Conservation (phyloP, 2,329 filamentous ascomycete species). For the Balansia obtecta region DNA sequence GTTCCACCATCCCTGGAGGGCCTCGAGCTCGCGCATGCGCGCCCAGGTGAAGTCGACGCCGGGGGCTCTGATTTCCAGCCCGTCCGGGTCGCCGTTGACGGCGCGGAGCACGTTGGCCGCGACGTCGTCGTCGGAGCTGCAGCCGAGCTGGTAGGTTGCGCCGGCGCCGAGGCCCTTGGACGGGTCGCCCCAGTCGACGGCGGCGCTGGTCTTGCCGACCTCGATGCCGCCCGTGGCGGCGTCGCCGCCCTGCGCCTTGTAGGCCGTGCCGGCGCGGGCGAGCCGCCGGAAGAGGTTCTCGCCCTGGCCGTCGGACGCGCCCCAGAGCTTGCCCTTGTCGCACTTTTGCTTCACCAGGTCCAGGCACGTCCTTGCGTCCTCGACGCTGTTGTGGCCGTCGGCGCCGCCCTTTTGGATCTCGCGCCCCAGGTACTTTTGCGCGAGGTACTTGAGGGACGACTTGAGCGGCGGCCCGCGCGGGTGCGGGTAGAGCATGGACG, state of each 20-base stretch:
- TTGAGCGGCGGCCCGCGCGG: conserved; percentile 81
- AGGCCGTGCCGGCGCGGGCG: conserved; percentile 46
- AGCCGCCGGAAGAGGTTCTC: conserved; percentile 88
- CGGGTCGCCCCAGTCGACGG: conserved; percentile 85
- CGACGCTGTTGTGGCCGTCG: conserved; percentile 76
- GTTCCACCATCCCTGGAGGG: conserved; percentile 56
- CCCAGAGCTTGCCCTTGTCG: conserved; percentile 82
- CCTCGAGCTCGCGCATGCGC: conserved; percentile 53
- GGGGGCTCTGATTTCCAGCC: conserved; percentile 42
- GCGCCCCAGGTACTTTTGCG: conserved; percentile 71
- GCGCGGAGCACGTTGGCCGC: conserved; percentile 42
- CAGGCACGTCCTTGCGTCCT: conserved; percentile 83
- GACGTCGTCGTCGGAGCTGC: conserved; percentile 47
- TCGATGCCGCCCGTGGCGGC: conserved; percentile 43
- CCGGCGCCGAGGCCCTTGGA: conserved; percentile 42
- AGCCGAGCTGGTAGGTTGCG: conserved; percentile 44
- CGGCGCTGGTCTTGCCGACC: conserved; percentile 52
- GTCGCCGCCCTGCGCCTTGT: conserved; percentile 47
- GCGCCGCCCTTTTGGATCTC: conserved; percentile 77
- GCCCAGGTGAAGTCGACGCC: conserved; percentile 57
- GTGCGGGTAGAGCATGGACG: conserved; percentile 80
- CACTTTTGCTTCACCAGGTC: conserved; percentile 94
- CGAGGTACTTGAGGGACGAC: conserved; percentile 79
- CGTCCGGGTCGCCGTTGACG: conserved; percentile 44
- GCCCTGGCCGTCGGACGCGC: conserved; percentile 60